Base-by-base conservation (phyloP, 768 basidiomycete species). In the Leccinum truebloodii region DNA sequence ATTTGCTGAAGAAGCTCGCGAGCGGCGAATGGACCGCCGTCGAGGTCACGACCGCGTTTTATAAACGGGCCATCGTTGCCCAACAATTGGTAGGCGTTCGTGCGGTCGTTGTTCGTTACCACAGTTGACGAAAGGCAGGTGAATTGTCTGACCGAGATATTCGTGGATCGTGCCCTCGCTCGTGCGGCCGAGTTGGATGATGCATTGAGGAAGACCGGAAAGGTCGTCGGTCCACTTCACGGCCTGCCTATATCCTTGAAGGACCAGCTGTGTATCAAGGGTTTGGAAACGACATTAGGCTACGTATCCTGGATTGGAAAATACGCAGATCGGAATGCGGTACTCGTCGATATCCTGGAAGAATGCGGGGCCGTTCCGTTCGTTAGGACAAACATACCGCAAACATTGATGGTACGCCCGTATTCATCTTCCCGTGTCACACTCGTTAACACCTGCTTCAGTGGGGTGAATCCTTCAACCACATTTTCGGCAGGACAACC, bases 71-170 rank as follows among this genome's bases (percentile, higher is more conserved):
- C 0, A 81, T 90, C 49, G 72, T 94, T 49, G 91, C 91, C 4
- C 91, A 94, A 51, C 90, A 92, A 65, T 69, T 92, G 16, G 89
- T 90, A 57, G 67, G 82, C 2, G 5, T 44, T 2, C 10, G 8
- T n/a, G 13, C n/a, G 28, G 34, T 14, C 49, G 26, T 39, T 3
- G 9, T 54, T 26, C 1, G 14, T 60, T 35, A 35, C 37, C 4
- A 9, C 48, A 6, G 18, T 34, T 57, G 30, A 63, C 12, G 13
- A 30, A 32, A 28, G 24, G 24, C 66, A 91, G 89, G 85, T 85
- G 6, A 92, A 92, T 64, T 93, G 92, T 69, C 69, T 94, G 39
- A 93, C 91, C 0, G 91, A 93, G 71, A 86, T 92, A n/a, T 92
- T 90, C 66, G 81, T 92, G 55, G 87, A 92, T 24, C 79, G 81